Conservation (phyloP, 2,329 filamentous ascomycete genomes). For the Lithohypha guttulata region DNA sequence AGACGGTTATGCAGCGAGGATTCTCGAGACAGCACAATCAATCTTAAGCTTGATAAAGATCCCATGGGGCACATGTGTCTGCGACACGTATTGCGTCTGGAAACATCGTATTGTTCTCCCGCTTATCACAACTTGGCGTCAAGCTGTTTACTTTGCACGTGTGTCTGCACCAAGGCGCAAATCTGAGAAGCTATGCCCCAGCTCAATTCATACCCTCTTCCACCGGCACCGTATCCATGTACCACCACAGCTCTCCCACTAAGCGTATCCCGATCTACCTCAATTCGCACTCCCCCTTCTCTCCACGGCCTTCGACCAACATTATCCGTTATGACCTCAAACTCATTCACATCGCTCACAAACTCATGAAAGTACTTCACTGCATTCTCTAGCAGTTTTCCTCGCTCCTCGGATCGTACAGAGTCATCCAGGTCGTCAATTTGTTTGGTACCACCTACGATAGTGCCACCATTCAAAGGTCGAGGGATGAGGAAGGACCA, state of each 20-base stretch:
- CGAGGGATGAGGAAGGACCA: slow-evolving; percentile 56
- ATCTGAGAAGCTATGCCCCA: slow-evolving; percentile 43
- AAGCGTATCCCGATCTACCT: slow-evolving; percentile 34
- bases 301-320: slow-evolving; percentile 36
- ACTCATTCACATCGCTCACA: slow-evolving; percentile 26
- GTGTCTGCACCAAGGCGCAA: slow-evolving; percentile 11
- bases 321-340: slow-evolving; percentile 36
- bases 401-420: slow-evolving; percentile 39
- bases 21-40: too few relatives aligned
- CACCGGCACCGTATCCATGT: slow-evolving; percentile 51
- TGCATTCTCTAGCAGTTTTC: slow-evolving; percentile 36
- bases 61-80: too few relatives aligned
- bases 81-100: too few relatives aligned
- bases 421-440: slow-evolving; percentile 44
- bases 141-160: neutral
- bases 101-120: too few relatives aligned
- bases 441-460: slow-evolving; percentile 58
- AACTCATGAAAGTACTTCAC: slow-evolving; percentile 33
- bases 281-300: slow-evolving; percentile 41
- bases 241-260: slow-evolving; percentile 27
- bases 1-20: too few relatives aligned
- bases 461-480: slow-evolving; percentile 50
- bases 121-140: neutral
- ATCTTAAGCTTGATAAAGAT: too few relatives aligned
- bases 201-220: slow-evolving; percentile 51